These are phyloP conservation scores for Hymenotorrendiella dingleyae DNA, from an alignment of 2,329 filamentous ascomycete genomes.

Conservation along the genomic window DNA sequence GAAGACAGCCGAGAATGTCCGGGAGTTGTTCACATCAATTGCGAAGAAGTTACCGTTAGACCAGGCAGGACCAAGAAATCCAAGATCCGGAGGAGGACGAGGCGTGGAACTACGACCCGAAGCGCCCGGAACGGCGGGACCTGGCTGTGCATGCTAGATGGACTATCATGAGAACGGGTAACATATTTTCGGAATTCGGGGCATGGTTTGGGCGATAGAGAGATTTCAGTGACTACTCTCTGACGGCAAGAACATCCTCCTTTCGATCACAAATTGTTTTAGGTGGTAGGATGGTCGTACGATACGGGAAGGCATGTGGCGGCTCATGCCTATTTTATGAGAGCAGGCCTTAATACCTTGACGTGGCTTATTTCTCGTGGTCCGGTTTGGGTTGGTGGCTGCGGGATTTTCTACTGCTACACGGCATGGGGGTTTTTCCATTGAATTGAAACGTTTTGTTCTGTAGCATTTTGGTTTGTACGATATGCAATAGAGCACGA, in stretches of 20 bases:
- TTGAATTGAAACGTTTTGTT: constrained; percentile 21
- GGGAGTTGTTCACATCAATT: constrained; percentile 93
- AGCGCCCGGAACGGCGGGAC: constrained; percentile 52
- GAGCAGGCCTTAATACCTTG: constrained; percentile 31
- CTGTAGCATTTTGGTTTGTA: constrained; percentile 32
- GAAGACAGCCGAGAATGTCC: constrained; percentile 94
- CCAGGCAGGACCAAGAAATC: constrained; percentile 85
- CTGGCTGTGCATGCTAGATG: constrained; percentile 58
- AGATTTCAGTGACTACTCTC: constrained; percentile 1
- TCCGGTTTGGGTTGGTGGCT: constrained; percentile 20
- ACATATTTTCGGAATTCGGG: constrained; percentile 14
- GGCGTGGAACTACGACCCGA: constrained; percentile 58
- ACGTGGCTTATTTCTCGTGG: constrained; percentile 25
- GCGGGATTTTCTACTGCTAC: constrained; percentile 23
- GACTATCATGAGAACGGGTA: constrained; percentile 1
- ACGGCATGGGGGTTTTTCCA: constrained; percentile 28
- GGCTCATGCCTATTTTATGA: constrained; percentile 17
- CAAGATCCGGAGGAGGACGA: constrained; percentile 52
- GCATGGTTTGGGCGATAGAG: constrained; percentile 16
- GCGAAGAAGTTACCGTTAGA: constrained; percentile 96
- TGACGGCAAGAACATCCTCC: constrained; percentile 12
- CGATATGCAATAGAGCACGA: constrained; percentile 32
- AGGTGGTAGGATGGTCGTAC: constrained; percentile 15
- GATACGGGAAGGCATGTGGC: constrained; percentile 6
- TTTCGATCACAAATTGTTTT: constrained; percentile 18